These are phyloP conservation scores for Nemophila menziesii DNA, from an alignment of 257 asterid genomes.

Conservation along the genomic window DNA sequence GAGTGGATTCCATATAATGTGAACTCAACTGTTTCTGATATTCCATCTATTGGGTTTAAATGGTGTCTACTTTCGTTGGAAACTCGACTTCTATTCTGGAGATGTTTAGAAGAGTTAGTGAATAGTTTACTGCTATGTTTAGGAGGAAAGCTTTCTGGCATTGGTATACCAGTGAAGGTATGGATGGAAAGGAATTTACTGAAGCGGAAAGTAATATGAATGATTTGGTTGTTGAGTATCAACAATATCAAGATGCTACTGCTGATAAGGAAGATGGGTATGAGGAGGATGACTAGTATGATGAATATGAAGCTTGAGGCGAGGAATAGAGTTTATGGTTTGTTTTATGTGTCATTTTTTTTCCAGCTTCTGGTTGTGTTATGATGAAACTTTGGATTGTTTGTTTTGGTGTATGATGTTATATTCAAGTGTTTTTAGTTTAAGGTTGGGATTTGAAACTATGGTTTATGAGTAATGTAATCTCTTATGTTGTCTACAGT, in stretches of 20 bases:
- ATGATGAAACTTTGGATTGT: too few species aligned
- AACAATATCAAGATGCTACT: conserved; percentile 86
- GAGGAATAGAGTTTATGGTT: too few species aligned
- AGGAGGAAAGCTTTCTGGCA: conserved; percentile 90
- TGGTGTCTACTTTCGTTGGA: conserved; percentile 75
- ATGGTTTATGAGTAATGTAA: too few species aligned
- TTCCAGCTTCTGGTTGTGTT: too few species aligned
- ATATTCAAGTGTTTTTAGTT: too few species aligned
- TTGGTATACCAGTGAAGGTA: conserved; percentile 83
- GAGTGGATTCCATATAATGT: conserved; percentile 82
- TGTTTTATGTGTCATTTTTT: too few species aligned
- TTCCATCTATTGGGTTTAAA: conserved; percentile 68
- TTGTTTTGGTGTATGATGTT: too few species aligned
- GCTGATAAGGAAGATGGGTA: conserved; percentile 69
- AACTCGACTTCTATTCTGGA: conserved; percentile 82
- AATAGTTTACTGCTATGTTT: conserved; percentile 87
- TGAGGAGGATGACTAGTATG: conserved; percentile 42
- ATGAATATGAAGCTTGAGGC: too few species aligned
- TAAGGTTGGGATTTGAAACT: too few species aligned
- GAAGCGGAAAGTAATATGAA: conserved; percentile 93
- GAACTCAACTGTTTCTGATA: conserved; percentile 75
- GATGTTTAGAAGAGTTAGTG: conserved; percentile 85
- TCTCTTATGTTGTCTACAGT: too few species aligned
- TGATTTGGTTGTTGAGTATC: conserved; percentile 79
- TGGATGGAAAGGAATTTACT: conserved; percentile 91